Evolutionary conservation across 1,139 yeast species (phyloP).

Genomic region (Zygoascus meyerae): DNA sequence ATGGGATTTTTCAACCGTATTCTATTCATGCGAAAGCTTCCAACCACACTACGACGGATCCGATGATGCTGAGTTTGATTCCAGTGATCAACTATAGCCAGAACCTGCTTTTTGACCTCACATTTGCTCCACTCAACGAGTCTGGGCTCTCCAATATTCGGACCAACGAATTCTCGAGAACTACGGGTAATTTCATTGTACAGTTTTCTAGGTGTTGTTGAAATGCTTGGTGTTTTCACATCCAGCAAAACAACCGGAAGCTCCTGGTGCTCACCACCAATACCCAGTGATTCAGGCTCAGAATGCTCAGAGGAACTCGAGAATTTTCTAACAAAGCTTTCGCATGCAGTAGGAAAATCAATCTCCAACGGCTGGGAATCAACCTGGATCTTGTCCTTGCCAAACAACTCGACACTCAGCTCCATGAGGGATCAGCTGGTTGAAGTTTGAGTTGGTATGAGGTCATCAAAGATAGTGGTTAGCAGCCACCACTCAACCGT

Average conservation of each 20-base stretch:
- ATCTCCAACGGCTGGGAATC: neutral
- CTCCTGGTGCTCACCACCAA: too few species aligned
- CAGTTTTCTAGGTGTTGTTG: constrained; percentile 21
- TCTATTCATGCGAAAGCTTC: too few species aligned
- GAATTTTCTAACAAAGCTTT: too few species aligned
- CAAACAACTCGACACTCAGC: too few species aligned
- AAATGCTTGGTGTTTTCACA: constrained; percentile 8
- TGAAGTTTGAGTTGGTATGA: too few species aligned
- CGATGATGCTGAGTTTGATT: constrained; percentile 13
- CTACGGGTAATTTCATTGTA: constrained; percentile 27
- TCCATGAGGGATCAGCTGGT: too few species aligned
- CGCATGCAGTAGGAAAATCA: neutral
- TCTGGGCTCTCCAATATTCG: neutral
- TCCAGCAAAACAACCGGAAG: constrained; percentile 4
- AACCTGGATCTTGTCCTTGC: neutral
- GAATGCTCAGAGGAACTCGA: too few species aligned
- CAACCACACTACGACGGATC: neutral
- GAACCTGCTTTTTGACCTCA: constrained; percentile 15
- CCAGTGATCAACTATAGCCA: constrained; percentile 19
- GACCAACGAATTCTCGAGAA: constrained; percentile 24
- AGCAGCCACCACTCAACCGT: too few species aligned
- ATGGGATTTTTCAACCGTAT: too few species aligned
- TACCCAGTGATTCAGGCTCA: too few species aligned
- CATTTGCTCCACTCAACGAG: neutral
- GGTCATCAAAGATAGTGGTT: too few species aligned